Conservation (phyloP, 108 stramenopile genomes). For the Mayamaea pseudoterrestris region DNA sequence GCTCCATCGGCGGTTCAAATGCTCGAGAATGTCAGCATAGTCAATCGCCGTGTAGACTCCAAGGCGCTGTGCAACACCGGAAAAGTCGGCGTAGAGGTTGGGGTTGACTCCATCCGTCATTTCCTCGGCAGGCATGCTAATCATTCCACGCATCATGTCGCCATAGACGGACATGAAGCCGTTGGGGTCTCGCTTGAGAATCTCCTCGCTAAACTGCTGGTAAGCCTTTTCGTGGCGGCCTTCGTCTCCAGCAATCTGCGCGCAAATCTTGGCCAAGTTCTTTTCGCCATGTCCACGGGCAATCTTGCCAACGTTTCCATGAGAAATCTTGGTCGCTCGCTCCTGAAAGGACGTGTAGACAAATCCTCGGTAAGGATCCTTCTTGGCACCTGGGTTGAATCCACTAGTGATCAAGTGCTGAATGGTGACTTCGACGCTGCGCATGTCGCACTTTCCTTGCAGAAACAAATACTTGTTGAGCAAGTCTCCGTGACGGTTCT, state of each 20-base stretch:
- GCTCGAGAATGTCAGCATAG: conserved; percentile 85
- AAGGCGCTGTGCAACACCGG: conserved; percentile 64
- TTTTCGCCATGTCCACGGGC: conserved; percentile 61
- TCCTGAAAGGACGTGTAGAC: conserved; percentile 93
- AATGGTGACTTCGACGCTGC: conserved; percentile 81
- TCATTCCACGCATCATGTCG: conserved; percentile 83
- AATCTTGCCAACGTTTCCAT: conserved; percentile 72
- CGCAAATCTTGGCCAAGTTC: conserved; percentile 64
- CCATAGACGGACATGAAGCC: conserved; percentile 71
- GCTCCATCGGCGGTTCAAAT: conserved; percentile 75
- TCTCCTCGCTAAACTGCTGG: conserved; percentile 70
- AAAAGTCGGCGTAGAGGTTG: conserved; percentile 78
- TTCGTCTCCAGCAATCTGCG: conserved; percentile 87
- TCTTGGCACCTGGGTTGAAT: conserved; percentile 78
- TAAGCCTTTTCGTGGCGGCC: conserved; percentile 90
- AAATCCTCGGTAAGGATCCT: conserved; percentile 90
- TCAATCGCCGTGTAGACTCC: conserved; percentile 89
- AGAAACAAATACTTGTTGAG: conserved; percentile 86
- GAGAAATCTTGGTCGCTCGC: conserved; percentile 83
- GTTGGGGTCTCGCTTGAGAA: conserved; percentile 77
- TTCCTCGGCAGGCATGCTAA: conserved; percentile 84
- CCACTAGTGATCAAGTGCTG: conserved; percentile 86
- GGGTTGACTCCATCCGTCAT: conserved; percentile 80
- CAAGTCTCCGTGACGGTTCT: conserved; percentile 89
- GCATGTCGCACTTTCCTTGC: conserved; percentile 78